A percentile compares a stretch with the other conserved stretches of the same genome.
phyloP scores from a whole-genome alignment of 129 eudicot genomes.

The Artemisia tridentata region DNA sequence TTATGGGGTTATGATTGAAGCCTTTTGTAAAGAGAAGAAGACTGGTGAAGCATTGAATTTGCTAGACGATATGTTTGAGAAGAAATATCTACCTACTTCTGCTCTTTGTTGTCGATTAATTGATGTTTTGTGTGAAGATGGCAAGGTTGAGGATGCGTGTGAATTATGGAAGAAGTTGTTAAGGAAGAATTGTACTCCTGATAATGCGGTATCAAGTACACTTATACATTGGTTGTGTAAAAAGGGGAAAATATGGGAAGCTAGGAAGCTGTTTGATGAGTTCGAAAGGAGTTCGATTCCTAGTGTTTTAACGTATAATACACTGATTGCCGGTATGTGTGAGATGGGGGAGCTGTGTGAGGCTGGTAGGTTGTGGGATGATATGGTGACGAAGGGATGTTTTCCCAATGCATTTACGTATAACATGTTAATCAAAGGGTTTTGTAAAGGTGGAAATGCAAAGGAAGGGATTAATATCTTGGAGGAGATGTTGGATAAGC shows the following conservation, averaged over 20 bases:
- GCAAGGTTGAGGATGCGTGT: constrained; percentile 77
- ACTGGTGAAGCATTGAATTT: constrained; percentile 70
- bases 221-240: constrained; percentile 86
- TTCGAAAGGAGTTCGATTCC: constrained; percentile 81
- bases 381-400: constrained; percentile 80
- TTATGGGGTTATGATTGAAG: constrained; percentile 90
- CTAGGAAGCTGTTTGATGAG: constrained; percentile 76
- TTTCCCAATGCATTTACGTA: constrained; percentile 77
- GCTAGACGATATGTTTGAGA: constrained; percentile 76
- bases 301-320: constrained; percentile 70
- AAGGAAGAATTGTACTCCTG: constrained; percentile 72
- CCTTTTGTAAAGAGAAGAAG: constrained; percentile 60
- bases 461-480: constrained; percentile 63
- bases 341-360: constrained; percentile 82
- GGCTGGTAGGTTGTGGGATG: constrained; percentile 95
- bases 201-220: constrained; percentile 66
- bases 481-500: constrained; percentile 79
- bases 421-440: constrained; percentile 73
- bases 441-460: constrained; percentile 65
- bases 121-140: constrained; percentile 65
- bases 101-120: constrained; percentile 73
- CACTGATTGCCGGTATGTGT: constrained; percentile 79
- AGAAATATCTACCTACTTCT: constrained; percentile 58
- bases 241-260: constrained; percentile 64
- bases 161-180: constrained; percentile 73